Percentiles rank a stretch among this genome's conserved stretches.
These are phyloP conservation scores for Nemania sp. DNA, from an alignment of 2,329 filamentous ascomycete genomes.

Conservation along the genomic window DNA sequence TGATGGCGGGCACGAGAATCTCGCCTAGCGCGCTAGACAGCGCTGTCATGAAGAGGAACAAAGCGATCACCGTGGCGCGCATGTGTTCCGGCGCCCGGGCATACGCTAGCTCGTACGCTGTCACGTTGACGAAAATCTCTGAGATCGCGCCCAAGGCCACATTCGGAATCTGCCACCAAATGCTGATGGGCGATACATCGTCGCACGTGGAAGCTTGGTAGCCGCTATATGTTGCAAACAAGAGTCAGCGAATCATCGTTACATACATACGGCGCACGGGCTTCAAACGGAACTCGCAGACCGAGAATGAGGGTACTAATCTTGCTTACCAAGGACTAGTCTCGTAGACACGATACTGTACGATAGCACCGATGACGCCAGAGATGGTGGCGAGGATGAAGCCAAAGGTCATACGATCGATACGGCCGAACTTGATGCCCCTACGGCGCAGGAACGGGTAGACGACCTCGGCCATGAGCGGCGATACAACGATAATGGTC, in stretches of 20 bases:
- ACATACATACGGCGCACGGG: no score
- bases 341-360: slow-evolving; percentile 63
- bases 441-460: slow-evolving; percentile 59
- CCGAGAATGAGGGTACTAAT: no score
- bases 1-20: slow-evolving; percentile 46
- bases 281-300: neutral
- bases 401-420: slow-evolving; percentile 60
- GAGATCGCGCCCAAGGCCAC: slow-evolving; percentile 56
- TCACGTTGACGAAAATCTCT: slow-evolving; percentile 64
- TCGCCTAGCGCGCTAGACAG: slow-evolving; percentile 56
- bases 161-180: slow-evolving; percentile 56
- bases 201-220: slow-evolving; percentile 48
- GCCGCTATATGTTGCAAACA: slow-evolving; percentile 36
- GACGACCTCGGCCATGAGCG: slow-evolving; percentile 55
- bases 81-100: slow-evolving; percentile 69
- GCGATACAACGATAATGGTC: slow-evolving; percentile 60
- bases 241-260: slow-evolving; percentile 1
- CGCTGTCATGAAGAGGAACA: slow-evolving; percentile 61
- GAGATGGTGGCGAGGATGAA: slow-evolving; percentile 54
- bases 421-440: slow-evolving; percentile 59
- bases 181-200: slow-evolving; percentile 48
- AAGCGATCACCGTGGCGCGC: slow-evolving; percentile 60
- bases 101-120: slow-evolving; percentile 68
- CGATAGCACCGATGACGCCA: slow-evolving; percentile 58
- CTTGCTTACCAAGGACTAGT: slow-evolving; percentile 52